Evolutionary conservation across 2,329 filamentous ascomycete genomes (phyloP).

Genomic region (Dothideomycetidae sp.): DNA sequence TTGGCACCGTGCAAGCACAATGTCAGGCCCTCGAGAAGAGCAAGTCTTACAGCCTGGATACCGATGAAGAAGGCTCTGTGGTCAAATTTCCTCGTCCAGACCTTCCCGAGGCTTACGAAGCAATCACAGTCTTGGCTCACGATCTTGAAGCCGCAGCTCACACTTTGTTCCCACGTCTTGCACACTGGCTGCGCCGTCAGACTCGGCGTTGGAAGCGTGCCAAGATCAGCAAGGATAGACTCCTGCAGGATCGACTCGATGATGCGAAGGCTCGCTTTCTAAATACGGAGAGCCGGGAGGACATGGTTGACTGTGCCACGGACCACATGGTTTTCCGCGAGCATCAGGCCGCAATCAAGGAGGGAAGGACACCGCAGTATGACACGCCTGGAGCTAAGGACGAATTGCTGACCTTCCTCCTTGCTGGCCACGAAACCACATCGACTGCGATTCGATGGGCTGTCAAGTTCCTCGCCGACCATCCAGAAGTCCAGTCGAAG

Average conservation of each 20-base stretch:
- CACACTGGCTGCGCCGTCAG: slow-evolving; percentile 15
- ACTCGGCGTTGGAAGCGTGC: slow-evolving; percentile 8
- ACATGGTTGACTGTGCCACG: slow-evolving; percentile 22
- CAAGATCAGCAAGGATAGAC: slow-evolving; percentile 18
- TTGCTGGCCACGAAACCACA: slow-evolving; percentile 36
- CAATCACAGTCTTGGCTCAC: slow-evolving; percentile 15
- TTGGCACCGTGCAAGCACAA: slow-evolving; percentile 18
- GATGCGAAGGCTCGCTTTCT: slow-evolving; percentile 17
- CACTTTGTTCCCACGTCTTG: slow-evolving; percentile 15
- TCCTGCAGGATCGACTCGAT: slow-evolving; percentile 23
- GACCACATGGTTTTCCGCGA: slow-evolving; percentile 26
- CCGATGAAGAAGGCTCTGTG: slow-evolving; percentile 6
- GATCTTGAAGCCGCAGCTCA: slow-evolving; percentile 14
- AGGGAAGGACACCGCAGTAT: slow-evolving; percentile 18
- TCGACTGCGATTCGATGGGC: slow-evolving; percentile 29
- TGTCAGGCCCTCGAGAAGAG: slow-evolving; percentile 9
- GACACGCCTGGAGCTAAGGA: slow-evolving; percentile 15
- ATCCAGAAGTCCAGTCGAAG: slow-evolving; percentile 23
- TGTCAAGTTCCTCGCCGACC: slow-evolving; percentile 26
- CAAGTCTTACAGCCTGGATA: slow-evolving; percentile 7
- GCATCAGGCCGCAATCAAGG: slow-evolving; percentile 23
- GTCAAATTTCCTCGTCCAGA: slow-evolving; percentile 13
- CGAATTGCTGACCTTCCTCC: slow-evolving; percentile 23
- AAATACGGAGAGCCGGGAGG: slow-evolving; percentile 13
- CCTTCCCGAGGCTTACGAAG: slow-evolving; percentile 14